Conservation (phyloP, 495 filamentous ascomycete genomes). For the Lasiosphaeria ovina region DNA sequence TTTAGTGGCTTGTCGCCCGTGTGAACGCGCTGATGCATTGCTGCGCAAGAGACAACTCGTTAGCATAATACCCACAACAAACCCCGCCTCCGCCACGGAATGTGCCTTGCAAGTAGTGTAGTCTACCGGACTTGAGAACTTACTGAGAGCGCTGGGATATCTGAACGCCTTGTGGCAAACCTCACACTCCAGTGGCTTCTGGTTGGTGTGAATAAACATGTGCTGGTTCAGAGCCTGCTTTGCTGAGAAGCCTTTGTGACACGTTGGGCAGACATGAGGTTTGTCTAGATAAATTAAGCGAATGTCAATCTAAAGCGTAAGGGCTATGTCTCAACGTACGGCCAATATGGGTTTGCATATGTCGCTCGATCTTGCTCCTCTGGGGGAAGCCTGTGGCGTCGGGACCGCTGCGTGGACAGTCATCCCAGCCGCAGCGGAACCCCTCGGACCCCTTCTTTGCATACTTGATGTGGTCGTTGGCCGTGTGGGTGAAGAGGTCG, state of each 20-base stretch:
- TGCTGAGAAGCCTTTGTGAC: constrained; percentile 56
- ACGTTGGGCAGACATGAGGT: constrained; percentile 52
- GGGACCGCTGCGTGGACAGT: constrained; percentile 39
- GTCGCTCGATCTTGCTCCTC: constrained; percentile 60
- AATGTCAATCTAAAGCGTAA: constrained; percentile 5
- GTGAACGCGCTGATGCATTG: constrained; percentile 58
- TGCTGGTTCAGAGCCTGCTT: constrained; percentile 62
- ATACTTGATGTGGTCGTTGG: constrained; percentile 29
- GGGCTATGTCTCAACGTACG: constrained; percentile 44
- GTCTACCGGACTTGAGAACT: constrained; percentile 15
- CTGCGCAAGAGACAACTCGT: constrained; percentile 30
- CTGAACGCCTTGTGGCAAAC: constrained; percentile 55
- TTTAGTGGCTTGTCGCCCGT: constrained; percentile 49
- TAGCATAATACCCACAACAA: neutral
- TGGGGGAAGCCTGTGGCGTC: constrained; percentile 50
- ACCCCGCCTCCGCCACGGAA: neutral
- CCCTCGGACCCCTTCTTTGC: constrained; percentile 33
- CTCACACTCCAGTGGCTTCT: constrained; percentile 56
- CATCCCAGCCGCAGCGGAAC: constrained; percentile 37
- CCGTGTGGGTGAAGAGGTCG: constrained; percentile 32
- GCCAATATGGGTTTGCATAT: constrained; percentile 61
- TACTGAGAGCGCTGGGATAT: constrained; percentile 55
- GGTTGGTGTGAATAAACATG: constrained; percentile 58
- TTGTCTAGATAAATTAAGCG: constrained; percentile 45
- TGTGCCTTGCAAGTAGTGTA: neutral